Evolutionary conservation across 164 flowering plant species (phyloP).

Genomic region (Vitis cinerea): DNA sequence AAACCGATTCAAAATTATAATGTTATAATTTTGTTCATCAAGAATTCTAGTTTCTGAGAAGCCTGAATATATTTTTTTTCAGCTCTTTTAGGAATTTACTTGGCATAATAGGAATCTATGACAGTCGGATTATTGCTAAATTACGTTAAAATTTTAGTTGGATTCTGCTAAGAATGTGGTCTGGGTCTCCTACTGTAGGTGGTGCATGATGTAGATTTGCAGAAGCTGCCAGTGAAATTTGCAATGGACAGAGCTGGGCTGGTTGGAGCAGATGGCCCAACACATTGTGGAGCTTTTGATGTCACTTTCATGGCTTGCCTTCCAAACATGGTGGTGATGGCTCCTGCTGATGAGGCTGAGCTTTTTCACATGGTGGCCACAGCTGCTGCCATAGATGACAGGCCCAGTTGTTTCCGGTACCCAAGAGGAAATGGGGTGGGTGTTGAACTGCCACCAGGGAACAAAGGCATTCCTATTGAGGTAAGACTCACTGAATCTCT

Average conservation of each 20-base stretch:
- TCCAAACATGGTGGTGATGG: conserved; percentile 99
- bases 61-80: too few relatives aligned
- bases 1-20: too few relatives aligned
- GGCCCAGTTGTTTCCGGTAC: conserved; percentile 90
- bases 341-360: conserved; percentile 96
- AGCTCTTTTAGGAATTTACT: too few relatives aligned
- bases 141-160: not conserved
- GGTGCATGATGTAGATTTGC: conserved; percentile 92
- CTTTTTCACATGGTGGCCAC: conserved; percentile 98
- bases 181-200: conserved; percentile 43
- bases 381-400: conserved; percentile 89
- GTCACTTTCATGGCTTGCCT: conserved; percentile 96
- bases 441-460: conserved; percentile 71
- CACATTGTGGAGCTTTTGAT: conserved; percentile 96
- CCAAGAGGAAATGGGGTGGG: conserved; percentile 98
- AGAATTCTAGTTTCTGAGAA: too few relatives aligned
- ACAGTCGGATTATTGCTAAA: too few relatives aligned
- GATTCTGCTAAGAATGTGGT: not conserved
- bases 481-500: conserved; percentile 26
- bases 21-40: too few relatives aligned
- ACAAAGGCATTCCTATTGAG: conserved; percentile 93
- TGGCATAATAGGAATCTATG: too few relatives aligned
- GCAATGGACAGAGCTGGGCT: conserved; percentile 98
- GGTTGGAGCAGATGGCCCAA: conserved; percentile 98
- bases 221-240: conserved; percentile 93